Base-by-base conservation (phyloP, 1,284 basidiomycete species). In the Wallemia ichthyophaga region DNA sequence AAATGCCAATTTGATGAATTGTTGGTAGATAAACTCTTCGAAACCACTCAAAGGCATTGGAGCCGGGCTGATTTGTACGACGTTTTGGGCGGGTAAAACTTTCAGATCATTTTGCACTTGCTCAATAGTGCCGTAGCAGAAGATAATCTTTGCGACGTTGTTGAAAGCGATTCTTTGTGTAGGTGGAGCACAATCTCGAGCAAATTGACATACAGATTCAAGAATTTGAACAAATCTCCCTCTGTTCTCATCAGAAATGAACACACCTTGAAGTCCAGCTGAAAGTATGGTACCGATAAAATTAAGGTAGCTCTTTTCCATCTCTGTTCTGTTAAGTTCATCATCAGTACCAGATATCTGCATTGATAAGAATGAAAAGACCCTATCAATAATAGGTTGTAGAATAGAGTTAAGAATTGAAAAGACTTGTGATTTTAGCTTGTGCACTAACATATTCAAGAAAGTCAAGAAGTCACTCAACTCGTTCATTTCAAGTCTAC, bases 331-430 rank as follows among this genome's bases (percentile, higher is more conserved):
- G 17, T 80, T 75, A 27, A 87, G 72, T 59, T 80, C 76, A 64
- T 96, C 94, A 68, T 98, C 94, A 5, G 92, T 95, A 7, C 91
- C 92, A 3, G 78, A 77, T 58, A 83, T 77, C 0, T 88, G 85
- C 63, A 84, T 81, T 27, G 83, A 79, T 61, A 99, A 74, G 58
- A 94, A 73, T 58, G 76, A 74, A 57, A 82, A 81, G 61, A 96
- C 85, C 64, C 95, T 85, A 19, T 80, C 73, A 62, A 82, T 81
- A 62, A 99, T 74, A 1, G 91, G 87, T 0, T 82, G 78, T 59
- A 96, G 78, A 25, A 99, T 78, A 67, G 92, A 80, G 68, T 98
- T 89, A 62, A 98, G 73, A 25, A 95, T 87, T 62, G 80, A 73
- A 63, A 80, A 80, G 70, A 95, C 77, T 63, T 85, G 9, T 56